phyloP scores from a whole-genome alignment of 2,329 filamentous ascomycete species.

The Pleoardoris graminearum region DNA sequence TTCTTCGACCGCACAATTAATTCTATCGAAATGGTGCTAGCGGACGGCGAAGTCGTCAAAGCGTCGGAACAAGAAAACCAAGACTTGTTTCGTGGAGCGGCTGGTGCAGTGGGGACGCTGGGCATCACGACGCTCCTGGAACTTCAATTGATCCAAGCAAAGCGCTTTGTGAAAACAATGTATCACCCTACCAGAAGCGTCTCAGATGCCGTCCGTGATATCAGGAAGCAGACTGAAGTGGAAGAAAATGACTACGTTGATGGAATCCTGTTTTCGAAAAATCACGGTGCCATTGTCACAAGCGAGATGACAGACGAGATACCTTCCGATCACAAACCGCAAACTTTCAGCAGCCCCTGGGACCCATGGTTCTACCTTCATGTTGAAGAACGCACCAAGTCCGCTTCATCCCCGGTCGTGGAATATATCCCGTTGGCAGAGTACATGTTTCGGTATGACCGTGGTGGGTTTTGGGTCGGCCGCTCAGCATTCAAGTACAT shows the following conservation, averaged over 20 bases:
- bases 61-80: slow-evolving; percentile 59
- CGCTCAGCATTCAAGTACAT: slow-evolving; percentile 67
- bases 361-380: slow-evolving; percentile 59
- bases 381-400: slow-evolving; percentile 45
- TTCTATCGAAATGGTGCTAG: slow-evolving; percentile 67
- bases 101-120: slow-evolving; percentile 67
- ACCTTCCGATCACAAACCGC: slow-evolving; percentile 30
- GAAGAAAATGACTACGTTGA: slow-evolving; percentile 53
- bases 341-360: slow-evolving; percentile 48
- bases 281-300: slow-evolving; percentile 50
- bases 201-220: slow-evolving; percentile 47
- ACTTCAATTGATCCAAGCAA: slow-evolving; percentile 51
- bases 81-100: slow-evolving; percentile 67
- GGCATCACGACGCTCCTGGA: slow-evolving; percentile 66
- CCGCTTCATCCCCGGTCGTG: slow-evolving; percentile 37
- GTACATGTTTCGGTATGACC: slow-evolving; percentile 73
- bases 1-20: slow-evolving; percentile 66
- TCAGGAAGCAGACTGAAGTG: slow-evolving; percentile 45
- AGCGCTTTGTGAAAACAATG: slow-evolving; percentile 54
- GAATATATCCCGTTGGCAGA: slow-evolving; percentile 66
- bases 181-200: slow-evolving; percentile 52
- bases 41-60: slow-evolving; percentile 60
- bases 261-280: slow-evolving; percentile 53
- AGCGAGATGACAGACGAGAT: slow-evolving; percentile 49
- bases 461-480: slow-evolving; percentile 70